Evolutionary conservation across 805 yeast genomes (phyloP).

Genomic region (Metschnikowia bowlesiae): DNA sequence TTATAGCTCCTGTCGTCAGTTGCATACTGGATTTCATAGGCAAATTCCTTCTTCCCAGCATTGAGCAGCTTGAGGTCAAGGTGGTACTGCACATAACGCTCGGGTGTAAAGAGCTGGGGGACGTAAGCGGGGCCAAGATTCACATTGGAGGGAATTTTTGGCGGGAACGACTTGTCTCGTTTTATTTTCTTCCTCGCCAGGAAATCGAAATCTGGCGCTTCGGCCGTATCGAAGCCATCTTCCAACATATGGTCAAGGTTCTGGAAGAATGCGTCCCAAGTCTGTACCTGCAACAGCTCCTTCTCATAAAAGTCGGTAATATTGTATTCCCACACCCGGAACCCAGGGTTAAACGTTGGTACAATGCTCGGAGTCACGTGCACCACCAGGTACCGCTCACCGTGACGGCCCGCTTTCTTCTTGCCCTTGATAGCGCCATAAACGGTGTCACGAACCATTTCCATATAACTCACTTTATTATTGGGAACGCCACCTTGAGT

Average conservation of each 20-base stretch:
- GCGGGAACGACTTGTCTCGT: conserved; percentile 61
- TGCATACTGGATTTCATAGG: conserved; percentile 61
- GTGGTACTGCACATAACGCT: conserved; percentile 67
- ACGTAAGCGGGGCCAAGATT: conserved; percentile 74
- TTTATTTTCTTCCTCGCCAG: conserved; percentile 12
- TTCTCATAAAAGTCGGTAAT: conserved; percentile 46
- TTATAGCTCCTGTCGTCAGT: conserved; percentile 58
- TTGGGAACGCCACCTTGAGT: conserved; percentile 60
- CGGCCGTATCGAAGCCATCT: conserved; percentile 9
- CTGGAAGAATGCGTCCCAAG: conserved; percentile 59
- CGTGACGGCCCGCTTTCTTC: conserved; percentile 37
- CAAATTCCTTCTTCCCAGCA: conserved; percentile 42
- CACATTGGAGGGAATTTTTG: conserved; percentile 47
- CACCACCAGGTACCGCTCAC: conserved; percentile 64
- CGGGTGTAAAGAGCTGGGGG: conserved; percentile 70
- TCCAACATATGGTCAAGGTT: conserved; percentile 15
- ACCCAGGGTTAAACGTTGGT: conserved; percentile 81
- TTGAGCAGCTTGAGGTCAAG: conserved; percentile 56
- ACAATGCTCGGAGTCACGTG: conserved; percentile 71
- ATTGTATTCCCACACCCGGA: conserved; percentile 85
- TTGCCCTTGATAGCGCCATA: conserved; percentile 48
- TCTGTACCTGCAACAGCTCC: conserved; percentile 24
- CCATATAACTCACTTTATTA: conserved; percentile 64
- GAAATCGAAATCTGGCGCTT: background rate
- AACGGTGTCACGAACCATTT: conserved; percentile 46